Conservation (phyloP, 2,329 filamentous ascomycete genomes). For the Talaromyces albobiverticillius region DNA sequence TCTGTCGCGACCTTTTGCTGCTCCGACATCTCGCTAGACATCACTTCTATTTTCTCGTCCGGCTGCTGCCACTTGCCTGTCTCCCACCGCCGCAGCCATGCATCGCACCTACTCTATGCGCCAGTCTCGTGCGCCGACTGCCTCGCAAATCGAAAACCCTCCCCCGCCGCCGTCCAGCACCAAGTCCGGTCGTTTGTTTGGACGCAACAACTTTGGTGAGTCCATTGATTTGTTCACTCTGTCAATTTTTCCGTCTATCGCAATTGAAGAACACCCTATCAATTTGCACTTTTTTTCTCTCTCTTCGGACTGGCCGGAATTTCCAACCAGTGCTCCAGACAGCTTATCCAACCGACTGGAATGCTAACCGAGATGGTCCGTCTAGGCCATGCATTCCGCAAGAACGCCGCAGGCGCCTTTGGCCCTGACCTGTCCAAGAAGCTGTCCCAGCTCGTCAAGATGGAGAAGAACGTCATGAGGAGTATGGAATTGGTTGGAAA, state of each 20-base stretch:
- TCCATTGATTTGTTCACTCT: conserved; percentile 19
- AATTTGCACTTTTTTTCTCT: too few species aligned
- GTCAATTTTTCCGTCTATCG: not conserved
- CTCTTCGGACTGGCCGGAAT: not conserved
- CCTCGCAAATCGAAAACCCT: conserved; percentile 86
- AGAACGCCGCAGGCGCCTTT: conserved; percentile 52
- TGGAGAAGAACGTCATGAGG: conserved; percentile 99
- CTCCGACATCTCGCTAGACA: not conserved
- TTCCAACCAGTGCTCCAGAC: not conserved
- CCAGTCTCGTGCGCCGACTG: conserved; percentile 92
- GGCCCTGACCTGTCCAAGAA: conserved; percentile 93
- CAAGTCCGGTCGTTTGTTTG: conserved; percentile 86
- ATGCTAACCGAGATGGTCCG: conserved; percentile 12
- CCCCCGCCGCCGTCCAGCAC: conserved; percentile 88
- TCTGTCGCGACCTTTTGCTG: not conserved
- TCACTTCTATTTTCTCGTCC: too few species aligned
- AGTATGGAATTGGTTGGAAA: conserved; percentile 92
- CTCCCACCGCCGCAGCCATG: conserved; percentile 61
- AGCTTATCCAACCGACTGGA: not conserved
- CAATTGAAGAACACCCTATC: not conserved
- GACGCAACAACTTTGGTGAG: conserved; percentile 80
- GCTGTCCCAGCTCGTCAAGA: conserved; percentile 96
- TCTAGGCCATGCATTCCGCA: conserved; percentile 61
- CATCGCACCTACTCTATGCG: conserved; percentile 99
- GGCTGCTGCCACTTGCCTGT: too few species aligned